Evolutionary conservation across 208 protist genomes (phyloP), one percentile per base, ranked within the genome.

Genomic region (Crithidia acanthocephali): DNA sequence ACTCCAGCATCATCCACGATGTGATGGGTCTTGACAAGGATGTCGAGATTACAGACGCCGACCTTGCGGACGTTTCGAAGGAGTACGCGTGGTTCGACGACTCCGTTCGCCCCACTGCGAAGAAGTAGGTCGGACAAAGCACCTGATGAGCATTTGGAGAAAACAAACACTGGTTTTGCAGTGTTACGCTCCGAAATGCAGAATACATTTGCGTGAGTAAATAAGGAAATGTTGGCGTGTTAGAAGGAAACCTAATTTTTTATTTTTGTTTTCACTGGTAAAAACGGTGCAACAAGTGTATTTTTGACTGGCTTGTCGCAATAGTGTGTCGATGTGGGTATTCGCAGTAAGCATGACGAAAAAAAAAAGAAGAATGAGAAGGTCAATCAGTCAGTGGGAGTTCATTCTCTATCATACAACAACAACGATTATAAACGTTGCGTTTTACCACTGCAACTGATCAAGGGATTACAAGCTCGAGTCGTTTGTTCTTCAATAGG

Each of bases 51-150:
- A 76, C 68, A 2, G 61, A 74, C 28, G 82, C 83, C 15, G 83
- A 92, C 35, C 42, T 91, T 33, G 75, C 77, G 1, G 66, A 79
- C 2, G 82, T 84, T 11, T 72, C 44, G 23, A 69, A 60, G 48
- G 68, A 77, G 22, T 92, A 95, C 79, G 20, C 80, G 16, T 95
- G 87, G 87, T 77, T 95, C 32, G 75, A 90, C 44, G 59, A 91
- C 51, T 67, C 79, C 20, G 80, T 77, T n/a, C 73, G 68, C 18
- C 60, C 79, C 33, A 64, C 47, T 2, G 40, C 45, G 25, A 76
- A 72, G 55, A 76, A 78, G 71, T 82, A 51, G 64, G 27, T 11
- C 2, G 7, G 15, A 18, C n/a, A 37, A 2, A 28, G 32, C 2
- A 56, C 35, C 5, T 13, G 35, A 40, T 40, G 35, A 40, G 11